These are phyloP conservation scores for Diplodia corticola DNA, from an alignment of 2,329 filamentous ascomycete genomes.

Conservation along the genomic window DNA sequence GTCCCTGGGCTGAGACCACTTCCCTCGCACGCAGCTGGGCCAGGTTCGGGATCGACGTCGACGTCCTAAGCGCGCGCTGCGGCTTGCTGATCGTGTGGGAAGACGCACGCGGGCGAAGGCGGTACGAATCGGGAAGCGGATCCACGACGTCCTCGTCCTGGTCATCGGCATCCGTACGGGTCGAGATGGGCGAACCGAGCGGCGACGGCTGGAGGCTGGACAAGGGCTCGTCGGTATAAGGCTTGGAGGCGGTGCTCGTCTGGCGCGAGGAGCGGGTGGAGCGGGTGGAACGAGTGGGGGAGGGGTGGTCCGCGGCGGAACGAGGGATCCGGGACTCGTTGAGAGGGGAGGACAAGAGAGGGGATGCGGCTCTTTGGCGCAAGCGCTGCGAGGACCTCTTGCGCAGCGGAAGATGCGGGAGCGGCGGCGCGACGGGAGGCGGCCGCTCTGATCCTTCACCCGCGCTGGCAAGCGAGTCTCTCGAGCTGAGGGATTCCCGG, in stretches of 20 bases:
- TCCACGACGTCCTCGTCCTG: constrained; percentile 12
- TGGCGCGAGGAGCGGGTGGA: constrained; percentile 30
- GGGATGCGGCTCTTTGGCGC: constrained; percentile 24
- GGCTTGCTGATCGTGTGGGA: constrained; percentile 29
- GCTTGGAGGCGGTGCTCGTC: constrained; percentile 21
- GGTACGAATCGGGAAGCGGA: constrained; percentile 2
- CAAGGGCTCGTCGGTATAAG: constrained; percentile 19
- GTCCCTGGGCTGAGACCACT: constrained; percentile 32
- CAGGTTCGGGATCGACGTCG: constrained; percentile 42
- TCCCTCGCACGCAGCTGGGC: constrained; percentile 30
- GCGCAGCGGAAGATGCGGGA: constrained; percentile 40
- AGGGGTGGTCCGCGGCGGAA: constrained; percentile 25
- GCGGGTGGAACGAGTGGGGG: constrained; percentile 32
- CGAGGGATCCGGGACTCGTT: constrained; percentile 20
- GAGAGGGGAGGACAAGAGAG: constrained; percentile 14
- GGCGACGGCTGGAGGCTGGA: constrained; percentile 21
- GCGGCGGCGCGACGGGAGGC: constrained; percentile 26
- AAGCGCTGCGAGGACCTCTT: constrained; percentile 38
- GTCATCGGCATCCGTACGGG: constrained; percentile 18
- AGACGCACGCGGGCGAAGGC: constrained; percentile 27
- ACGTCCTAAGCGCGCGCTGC: constrained; percentile 30
- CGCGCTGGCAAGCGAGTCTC: constrained; percentile 14
- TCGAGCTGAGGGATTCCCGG: constrained; percentile 17
- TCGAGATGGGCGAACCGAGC: constrained; percentile 17
- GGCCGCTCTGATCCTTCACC: constrained; percentile 17